These are phyloP conservation scores for Themeda triandra DNA, from an alignment of 176 grass and related monocot genomes.

Conservation along the genomic window DNA sequence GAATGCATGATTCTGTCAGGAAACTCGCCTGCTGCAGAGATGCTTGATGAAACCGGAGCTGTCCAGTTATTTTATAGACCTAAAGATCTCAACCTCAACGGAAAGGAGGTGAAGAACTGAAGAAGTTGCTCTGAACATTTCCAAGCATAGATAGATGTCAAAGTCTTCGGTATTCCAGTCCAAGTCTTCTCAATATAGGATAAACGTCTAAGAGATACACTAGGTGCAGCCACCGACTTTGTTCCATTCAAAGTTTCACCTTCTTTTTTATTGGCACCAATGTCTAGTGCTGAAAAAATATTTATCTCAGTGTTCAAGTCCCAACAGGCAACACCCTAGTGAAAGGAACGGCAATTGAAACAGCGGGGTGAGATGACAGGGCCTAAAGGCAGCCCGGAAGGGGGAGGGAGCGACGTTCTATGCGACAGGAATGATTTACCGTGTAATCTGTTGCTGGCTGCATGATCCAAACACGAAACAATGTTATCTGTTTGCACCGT, in stretches of 20 bases:
- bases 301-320: not conserved
- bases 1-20: constrained; percentile 46
- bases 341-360: no score
- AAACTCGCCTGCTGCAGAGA: constrained; percentile 4
- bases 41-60: not conserved
- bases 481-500: no score
- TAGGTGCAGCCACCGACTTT: no score
- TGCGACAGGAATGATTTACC: no score
- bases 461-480: no score
- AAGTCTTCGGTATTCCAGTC: not conserved
- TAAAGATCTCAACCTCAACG: not conserved
- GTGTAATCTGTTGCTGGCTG: no score
- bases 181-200: not conserved
- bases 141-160: no score
- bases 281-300: not conserved
- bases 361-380: no score
- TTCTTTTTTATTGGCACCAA: not conserved
- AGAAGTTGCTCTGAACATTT: not conserved
- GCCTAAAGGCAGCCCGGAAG: no score
- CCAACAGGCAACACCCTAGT: not conserved
- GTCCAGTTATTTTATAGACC: not conserved
- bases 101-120: no score
- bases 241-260: not conserved
- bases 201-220: not conserved
- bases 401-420: no score